Base-by-base conservation (phyloP, 352 stramenopile genomes). In the Pythium sukuiense region DNA sequence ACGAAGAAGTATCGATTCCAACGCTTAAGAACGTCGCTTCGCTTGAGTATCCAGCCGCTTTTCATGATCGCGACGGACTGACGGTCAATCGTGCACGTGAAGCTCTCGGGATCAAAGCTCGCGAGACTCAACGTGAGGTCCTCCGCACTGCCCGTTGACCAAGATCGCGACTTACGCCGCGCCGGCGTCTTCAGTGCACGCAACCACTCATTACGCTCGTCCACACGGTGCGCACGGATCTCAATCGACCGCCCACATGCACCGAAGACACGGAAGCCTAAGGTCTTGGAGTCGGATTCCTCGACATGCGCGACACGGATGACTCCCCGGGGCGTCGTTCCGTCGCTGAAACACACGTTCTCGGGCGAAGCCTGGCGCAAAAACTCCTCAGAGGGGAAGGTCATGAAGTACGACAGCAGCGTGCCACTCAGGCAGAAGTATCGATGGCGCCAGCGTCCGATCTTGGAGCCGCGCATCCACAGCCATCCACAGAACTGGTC, bases 1-100 rank as follows among this genome's bases (percentile, higher is more conserved):
- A 92, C 83, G 65, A 90, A 92, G 48, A 90, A 92, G 64, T 90
- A 88, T 14, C 76, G 71, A 43, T 83, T 79, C 83, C 81, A 92
- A 37, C 83, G 72, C 33, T 75, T 71, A 11, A 88, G 62, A 24
- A 88, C 77, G 55, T 84, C 83, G 24, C 59, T 86, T 8, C 74
- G 79, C 62, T 88, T 90, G 69, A 81, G 72, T 57, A 92, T 73
- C 83, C 83, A 92, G 24, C 83, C 83, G 48, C 73, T 83, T 58
- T 86, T 88, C 29, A 68, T 67, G 65, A 88, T 75, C 26, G 71
- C 68, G 57, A 92, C 84, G 7, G 80, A 88, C 55, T 83, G 61
- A n/a, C 80, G 76, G n/a, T 89, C 82, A 26, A 84, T 74, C 8
- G 73, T 76, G 29, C 77, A 89, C 32, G 67, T 67, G 32, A 79